phyloP scores from a whole-genome alignment of 139 green algal genomes.

The Tetradesmus lagerheimii region DNA sequence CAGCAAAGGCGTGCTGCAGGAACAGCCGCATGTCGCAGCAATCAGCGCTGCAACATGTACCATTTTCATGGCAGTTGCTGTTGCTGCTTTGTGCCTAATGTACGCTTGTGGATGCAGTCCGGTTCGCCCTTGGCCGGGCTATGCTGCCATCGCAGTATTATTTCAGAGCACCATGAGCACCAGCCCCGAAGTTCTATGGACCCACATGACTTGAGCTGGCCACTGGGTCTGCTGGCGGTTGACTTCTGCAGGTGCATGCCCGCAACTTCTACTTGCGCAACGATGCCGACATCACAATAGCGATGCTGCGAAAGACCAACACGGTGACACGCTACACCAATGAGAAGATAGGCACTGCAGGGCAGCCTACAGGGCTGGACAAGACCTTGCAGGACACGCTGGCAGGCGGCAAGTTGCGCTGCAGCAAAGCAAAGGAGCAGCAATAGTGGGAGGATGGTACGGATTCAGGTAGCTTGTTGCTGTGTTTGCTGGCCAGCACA shows the following conservation, averaged over 20 bases:
- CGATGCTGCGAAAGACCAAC: constrained; percentile 8
- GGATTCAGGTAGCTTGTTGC: background rate
- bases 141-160: no score
- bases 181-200: background rate
- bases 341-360: constrained; percentile 40
- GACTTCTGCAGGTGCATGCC: constrained; percentile 4
- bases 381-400: background rate
- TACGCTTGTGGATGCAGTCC: no score
- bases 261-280: constrained; percentile 31
- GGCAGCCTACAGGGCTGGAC: background rate
- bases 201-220: no score
- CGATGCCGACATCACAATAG: constrained; percentile 18
- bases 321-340: background rate
- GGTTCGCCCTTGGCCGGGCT: no score
- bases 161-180: no score
- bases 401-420: background rate
- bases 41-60: no score
- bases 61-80: no score
- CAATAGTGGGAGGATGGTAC: background rate
- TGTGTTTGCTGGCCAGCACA: no score
- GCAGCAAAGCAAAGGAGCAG: background rate
- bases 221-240: background rate
- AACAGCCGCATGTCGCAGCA: no score
- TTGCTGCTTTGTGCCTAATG: no score
- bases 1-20: no score